These are phyloP conservation scores for Glycine soja DNA, from an alignment of 306 rosid species.

Conservation along the genomic window DNA sequence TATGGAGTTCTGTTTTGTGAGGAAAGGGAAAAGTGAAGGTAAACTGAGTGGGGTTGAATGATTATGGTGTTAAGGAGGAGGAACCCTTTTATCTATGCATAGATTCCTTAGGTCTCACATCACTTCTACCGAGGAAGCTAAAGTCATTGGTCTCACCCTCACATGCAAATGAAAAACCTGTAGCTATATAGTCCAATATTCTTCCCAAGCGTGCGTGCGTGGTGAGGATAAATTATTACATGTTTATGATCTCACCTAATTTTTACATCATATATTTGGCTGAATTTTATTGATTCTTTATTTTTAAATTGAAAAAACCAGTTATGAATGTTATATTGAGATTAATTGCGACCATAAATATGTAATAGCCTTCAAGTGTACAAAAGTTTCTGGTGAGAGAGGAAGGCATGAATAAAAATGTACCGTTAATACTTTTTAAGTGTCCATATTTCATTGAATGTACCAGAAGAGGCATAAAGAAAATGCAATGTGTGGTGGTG, in stretches of 20 bases:
- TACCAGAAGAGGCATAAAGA: background rate
- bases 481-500: background rate
- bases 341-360: background rate
- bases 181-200: background rate
- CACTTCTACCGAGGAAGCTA: background rate
- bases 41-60: conserved; percentile 50
- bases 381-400: background rate
- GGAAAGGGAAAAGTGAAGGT: conserved; percentile 35
- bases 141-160: conserved; percentile 11
- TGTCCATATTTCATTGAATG: no score
- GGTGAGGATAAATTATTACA: no score
- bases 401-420: background rate
- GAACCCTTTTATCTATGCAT: background rate
- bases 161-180: conserved; percentile 30
- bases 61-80: conserved; percentile 43
- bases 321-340: no score
- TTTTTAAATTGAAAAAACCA: no score
- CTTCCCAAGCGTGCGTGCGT: no score
- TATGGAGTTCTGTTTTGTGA: background rate
- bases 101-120: background rate
- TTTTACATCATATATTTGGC: background rate
- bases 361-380: no score
- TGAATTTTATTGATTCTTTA: background rate
- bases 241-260: background rate
- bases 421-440: background rate